phyloP scores from a whole-genome alignment of 73 alveolate genomes.

The Blepharisma stoltei region DNA sequence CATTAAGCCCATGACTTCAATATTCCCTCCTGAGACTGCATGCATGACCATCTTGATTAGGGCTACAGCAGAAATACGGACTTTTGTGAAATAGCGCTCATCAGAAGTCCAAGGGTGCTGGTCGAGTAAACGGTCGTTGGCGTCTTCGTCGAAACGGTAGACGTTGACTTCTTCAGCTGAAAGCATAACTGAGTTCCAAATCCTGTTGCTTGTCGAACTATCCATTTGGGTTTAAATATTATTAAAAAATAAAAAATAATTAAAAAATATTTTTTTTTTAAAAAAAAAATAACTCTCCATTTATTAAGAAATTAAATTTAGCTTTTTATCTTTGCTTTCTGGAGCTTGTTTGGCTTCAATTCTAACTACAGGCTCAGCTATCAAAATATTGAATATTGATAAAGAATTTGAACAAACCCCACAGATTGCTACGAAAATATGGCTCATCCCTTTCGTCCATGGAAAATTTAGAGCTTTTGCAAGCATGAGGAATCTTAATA shows the following conservation, averaged over 20 bases:
- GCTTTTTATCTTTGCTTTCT: too few relatives aligned
- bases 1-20: conserved; percentile 95
- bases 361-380: neutral
- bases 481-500: conserved; percentile 9
- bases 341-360: too few relatives aligned
- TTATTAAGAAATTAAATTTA: too few relatives aligned
- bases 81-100: conserved; percentile 72
- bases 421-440: conserved; percentile 11
- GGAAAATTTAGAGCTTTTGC: conserved; percentile 21
- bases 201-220: neutral
- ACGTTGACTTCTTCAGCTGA: conserved; percentile 29
- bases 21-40: conserved; percentile 86
- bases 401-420: neutral
- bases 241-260: too few relatives aligned
- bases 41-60: conserved; percentile 93
- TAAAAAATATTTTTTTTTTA: too few relatives aligned
- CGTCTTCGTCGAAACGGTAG: conserved; percentile 48
- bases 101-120: conserved; percentile 48
- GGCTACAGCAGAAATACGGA: conserved; percentile 80
- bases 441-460: neutral
- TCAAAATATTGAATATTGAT: neutral
- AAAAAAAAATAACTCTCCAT: too few relatives aligned
- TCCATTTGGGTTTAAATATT: too few relatives aligned
- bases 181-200: conserved; percentile 24
- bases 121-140: conserved; percentile 38